Evolutionary conservation across 2,329 filamentous ascomycete genomes (phyloP), one percentile per base, ranked within the genome.

Genomic region (Exophiala sp.): DNA sequence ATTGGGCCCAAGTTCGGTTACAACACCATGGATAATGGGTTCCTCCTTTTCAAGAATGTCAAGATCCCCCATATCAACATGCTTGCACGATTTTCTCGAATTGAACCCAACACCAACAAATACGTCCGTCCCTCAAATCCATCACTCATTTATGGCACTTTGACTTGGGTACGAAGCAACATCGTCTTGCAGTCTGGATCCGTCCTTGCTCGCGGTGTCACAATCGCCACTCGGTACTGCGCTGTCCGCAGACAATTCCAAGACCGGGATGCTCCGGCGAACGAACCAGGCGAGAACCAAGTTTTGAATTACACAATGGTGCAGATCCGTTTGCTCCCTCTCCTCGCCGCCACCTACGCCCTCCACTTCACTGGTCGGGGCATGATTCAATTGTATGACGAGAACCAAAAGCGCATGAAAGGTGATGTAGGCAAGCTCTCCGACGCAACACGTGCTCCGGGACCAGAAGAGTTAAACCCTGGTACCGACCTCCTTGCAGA

Each of bases 291-390:
- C 4, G 88, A 91, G 73, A 89, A 84, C 66, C 85, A 86, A 63
- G 88, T 91, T 1, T 75, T 91, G 24, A 87, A 91, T 74, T 91
- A 91, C 71, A 88, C 86, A 58, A 90, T 89, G 83, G 87, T 91
- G 6, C 87, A 90, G 68, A 81, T 87, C 65, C 81, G 88, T 44
- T 75, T 91, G 2, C 73, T 91, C 18, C 86, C 88, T 1, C 76
- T 91, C 2, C 74, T 91, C 7, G 87, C 87, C 0, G 80, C 87
- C 1, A 87, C 86, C 1, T 91, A 87, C 60, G 87, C 88, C n/a
- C 75, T 91, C 10, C 86, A 89, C 69, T 91, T 90, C 66, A 90
- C 88, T 16, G 87, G 88, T 32, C 83, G 85, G 52, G 81, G 81
- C 35, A 91, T 91, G 87, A 87, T 89, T 77, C 75, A 75, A 3